A percentile compares a stretch with the other conserved stretches of the same genome.
These are phyloP conservation scores for Pseudonitzschia multiseries DNA, from an alignment of 108 stramenopile species.

Conservation along the genomic window DNA sequence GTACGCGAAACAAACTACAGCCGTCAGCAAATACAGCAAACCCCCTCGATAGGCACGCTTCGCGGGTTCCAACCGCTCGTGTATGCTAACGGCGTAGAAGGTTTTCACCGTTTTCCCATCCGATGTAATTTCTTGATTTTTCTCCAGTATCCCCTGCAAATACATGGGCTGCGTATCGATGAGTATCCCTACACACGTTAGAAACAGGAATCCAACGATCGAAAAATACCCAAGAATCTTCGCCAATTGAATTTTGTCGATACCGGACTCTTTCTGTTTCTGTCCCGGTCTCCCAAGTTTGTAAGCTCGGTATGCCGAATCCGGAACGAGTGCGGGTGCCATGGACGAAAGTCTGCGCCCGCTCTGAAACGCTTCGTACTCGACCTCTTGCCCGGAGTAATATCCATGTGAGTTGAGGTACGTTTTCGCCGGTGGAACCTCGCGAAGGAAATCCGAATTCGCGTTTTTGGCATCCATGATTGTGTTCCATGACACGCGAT, in stretches of 20 bases:
- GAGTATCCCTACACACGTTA: slow-evolving; percentile 42
- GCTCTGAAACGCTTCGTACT: background rate
- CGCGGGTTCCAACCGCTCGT: slow-evolving; percentile 38
- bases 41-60: slow-evolving; percentile 40
- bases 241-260: slow-evolving; percentile 29
- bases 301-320: slow-evolving; percentile 25
- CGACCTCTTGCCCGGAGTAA: background rate
- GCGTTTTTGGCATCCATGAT: slow-evolving; percentile 15
- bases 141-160: slow-evolving; percentile 34
- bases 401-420: slow-evolving; percentile 12
- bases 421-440: background rate
- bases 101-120: slow-evolving; percentile 18
- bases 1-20: slow-evolving; percentile 31
- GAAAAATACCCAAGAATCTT: slow-evolving; percentile 34
- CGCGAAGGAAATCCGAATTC: background rate
- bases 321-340: slow-evolving; percentile 27
- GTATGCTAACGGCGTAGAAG: slow-evolving; percentile 22
- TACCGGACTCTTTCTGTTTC: background rate
- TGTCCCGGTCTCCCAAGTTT: slow-evolving; percentile 9
- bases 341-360: slow-evolving; percentile 14
- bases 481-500: slow-evolving; percentile 9
- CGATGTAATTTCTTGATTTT: slow-evolving; percentile 21
- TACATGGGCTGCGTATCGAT: slow-evolving; percentile 48
- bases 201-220: slow-evolving; percentile 33
- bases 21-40: slow-evolving; percentile 32